Conservation (phyloP, 164 flowering plant species). For the Liriodendron chinense region DNA sequence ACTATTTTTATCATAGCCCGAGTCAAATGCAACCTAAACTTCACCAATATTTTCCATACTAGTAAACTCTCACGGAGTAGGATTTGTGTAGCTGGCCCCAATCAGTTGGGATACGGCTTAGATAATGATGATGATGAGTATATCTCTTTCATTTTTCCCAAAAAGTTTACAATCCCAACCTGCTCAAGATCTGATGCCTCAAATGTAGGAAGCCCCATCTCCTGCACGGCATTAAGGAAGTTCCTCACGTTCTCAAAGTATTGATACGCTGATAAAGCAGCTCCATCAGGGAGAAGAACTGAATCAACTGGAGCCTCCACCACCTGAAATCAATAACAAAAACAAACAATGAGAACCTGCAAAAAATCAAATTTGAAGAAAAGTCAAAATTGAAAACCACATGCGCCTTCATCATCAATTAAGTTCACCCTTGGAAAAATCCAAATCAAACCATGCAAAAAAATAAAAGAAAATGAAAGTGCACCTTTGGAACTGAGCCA, state of each 20-base stretch:
- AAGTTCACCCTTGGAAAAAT: neutral
- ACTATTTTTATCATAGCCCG: no score
- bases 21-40: no score
- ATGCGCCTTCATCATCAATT: neutral
- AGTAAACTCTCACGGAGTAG: neutral
- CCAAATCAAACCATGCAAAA: neutral
- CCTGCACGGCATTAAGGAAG: slow-evolving; percentile 77
- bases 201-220: slow-evolving; percentile 84
- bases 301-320: slow-evolving; percentile 83
- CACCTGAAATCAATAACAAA: slow-evolving; percentile 44
- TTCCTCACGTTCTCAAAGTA: slow-evolving; percentile 97
- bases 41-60: neutral
- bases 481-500: slow-evolving; percentile 86
- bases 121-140: neutral
- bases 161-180: slow-evolving; percentile 36
- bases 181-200: slow-evolving; percentile 97
- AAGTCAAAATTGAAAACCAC: neutral
- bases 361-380: neutral
- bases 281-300: slow-evolving; percentile 82
- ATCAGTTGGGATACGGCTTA: neutral
- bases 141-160: neutral
- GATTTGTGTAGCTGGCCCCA: no score
- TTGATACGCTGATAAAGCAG: slow-evolving; percentile 91
- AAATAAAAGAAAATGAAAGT: neutral
- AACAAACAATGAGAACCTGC: neutral